A percentile compares a stretch with the other conserved stretches of the same genome.
Conservation (phyloP, 805 yeast species). For the Saccharomyces kudriavzevii region DNA sequence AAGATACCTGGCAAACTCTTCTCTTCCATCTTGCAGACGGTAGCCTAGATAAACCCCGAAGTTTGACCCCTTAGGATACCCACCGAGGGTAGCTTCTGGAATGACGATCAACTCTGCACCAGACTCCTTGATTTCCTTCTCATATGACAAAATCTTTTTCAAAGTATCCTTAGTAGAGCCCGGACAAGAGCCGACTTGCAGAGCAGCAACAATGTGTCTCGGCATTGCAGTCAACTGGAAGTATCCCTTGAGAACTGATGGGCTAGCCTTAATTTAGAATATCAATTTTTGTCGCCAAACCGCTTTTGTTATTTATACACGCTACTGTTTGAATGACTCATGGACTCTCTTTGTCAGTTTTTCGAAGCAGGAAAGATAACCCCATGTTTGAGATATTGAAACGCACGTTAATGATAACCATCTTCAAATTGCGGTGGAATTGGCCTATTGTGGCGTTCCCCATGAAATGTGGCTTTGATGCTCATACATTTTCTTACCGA, state of each 20-base stretch:
- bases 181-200: slow-evolving; percentile 36
- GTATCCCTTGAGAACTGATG: neutral
- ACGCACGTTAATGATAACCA: neutral
- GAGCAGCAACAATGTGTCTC: slow-evolving; percentile 34
- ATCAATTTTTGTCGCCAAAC: neutral
- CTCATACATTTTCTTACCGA: neutral
- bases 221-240: slow-evolving; percentile 16
- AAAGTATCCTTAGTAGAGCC: slow-evolving; percentile 34
- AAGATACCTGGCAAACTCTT: slow-evolving; percentile 33
- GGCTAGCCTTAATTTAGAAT: neutral
- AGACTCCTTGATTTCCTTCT: slow-evolving; percentile 28
- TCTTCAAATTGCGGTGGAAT: neutral
- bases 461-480: neutral
- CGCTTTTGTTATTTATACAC: neutral
- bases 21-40: slow-evolving; percentile 36
- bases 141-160: slow-evolving; percentile 33
- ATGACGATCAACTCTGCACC: slow-evolving; percentile 35
- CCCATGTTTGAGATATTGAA: neutral
- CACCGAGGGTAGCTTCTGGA: slow-evolving; percentile 41
- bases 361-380: neutral
- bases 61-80: slow-evolving; percentile 38
- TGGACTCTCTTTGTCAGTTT: neutral
- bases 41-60: slow-evolving; percentile 39
- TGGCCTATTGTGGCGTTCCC: neutral
- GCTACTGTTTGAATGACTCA: neutral